Conservation (phyloP, 345 rosid genomes). For the Linum trigynum region DNA sequence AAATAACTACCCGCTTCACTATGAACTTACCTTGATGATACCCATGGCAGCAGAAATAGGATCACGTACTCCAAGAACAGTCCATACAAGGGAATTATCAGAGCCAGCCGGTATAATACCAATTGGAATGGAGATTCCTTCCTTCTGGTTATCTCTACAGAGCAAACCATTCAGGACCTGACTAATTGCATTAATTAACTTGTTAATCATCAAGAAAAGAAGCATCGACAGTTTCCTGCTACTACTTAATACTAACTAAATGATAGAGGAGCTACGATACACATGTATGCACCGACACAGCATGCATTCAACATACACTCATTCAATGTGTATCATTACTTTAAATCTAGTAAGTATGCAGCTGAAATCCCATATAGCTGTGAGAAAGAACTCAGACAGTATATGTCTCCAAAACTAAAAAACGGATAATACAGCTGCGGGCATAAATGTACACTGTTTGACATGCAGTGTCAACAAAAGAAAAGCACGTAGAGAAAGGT, state of each 20-base stretch:
- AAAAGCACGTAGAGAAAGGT: too few relatives aligned
- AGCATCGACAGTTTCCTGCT: not conserved
- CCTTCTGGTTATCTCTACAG: slow-evolving; percentile 77
- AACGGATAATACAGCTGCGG: too few relatives aligned
- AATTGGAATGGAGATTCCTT: slow-evolving; percentile 94
- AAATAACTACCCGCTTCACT: not conserved
- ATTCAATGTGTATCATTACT: not conserved
- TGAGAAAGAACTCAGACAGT: too few relatives aligned
- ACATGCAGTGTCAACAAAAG: too few relatives aligned
- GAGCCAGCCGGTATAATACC: slow-evolving; percentile 99
- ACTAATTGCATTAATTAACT: slow-evolving; percentile 17
- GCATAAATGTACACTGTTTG: too few relatives aligned
- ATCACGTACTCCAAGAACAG: slow-evolving; percentile 94
- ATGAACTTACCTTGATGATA: slow-evolving; percentile 69
- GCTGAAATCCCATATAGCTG: too few relatives aligned
- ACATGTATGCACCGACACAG: not conserved
- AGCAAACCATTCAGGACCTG: slow-evolving; percentile 96
- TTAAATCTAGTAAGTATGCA: not conserved
- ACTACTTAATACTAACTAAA: not conserved
- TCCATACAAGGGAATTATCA: slow-evolving; percentile 96
- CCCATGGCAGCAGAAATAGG: slow-evolving; percentile 93
- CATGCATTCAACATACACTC: too few relatives aligned
- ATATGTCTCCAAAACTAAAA: too few relatives aligned
- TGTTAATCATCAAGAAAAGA: not conserved
- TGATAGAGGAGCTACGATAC: not conserved